A percentile compares a stretch with the other conserved stretches of the same genome.
Evolutionary conservation across 129 eudicot species (phyloP).

Genomic region (Tagetes patula): DNA sequence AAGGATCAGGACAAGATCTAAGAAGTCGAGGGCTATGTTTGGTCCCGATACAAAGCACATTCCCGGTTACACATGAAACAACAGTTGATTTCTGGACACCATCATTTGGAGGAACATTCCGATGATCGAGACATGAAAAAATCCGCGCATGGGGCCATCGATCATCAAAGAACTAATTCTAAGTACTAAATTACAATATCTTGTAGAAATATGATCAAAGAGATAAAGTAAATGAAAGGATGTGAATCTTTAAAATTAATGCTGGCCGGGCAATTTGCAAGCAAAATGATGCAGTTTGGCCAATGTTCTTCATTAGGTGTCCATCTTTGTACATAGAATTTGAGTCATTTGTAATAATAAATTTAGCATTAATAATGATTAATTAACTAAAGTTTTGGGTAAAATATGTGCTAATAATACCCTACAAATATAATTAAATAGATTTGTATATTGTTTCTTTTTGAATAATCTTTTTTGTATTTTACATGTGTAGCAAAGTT

Average conservation of each 20-base stretch:
- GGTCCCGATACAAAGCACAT: constrained; percentile 90
- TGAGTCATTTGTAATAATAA: constrained; percentile 53
- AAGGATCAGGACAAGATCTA: constrained; percentile 66
- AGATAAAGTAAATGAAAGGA: constrained; percentile 33
- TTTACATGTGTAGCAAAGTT: constrained; percentile 22
- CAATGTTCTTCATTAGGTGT: constrained; percentile 33
- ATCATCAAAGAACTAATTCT: constrained; percentile 36
- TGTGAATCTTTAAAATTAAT: constrained; percentile 33
- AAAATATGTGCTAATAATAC: constrained; percentile 21
- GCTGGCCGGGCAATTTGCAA: constrained; percentile 48
- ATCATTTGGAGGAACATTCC: constrained; percentile 83
- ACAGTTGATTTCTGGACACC: constrained; percentile 97
- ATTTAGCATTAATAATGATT: constrained; percentile 38
- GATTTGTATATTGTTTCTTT: constrained; percentile 14
- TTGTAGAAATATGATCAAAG: constrained; percentile 23
- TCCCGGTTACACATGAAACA: constrained; percentile 83
- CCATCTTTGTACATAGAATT: constrained; percentile 40
- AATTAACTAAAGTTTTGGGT: constrained; percentile 39
- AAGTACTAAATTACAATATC: constrained; percentile 27
- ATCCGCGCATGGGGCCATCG: constrained; percentile 30
- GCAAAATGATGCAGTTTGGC: constrained; percentile 67
- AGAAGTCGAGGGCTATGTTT: constrained; percentile 87
- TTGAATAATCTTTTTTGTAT: neutral
- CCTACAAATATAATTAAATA: constrained; percentile 8
- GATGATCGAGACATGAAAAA: constrained; percentile 40